These are phyloP conservation scores for Candida peoriensis DNA, from an alignment of 805 yeast species.

Conservation along the genomic window DNA sequence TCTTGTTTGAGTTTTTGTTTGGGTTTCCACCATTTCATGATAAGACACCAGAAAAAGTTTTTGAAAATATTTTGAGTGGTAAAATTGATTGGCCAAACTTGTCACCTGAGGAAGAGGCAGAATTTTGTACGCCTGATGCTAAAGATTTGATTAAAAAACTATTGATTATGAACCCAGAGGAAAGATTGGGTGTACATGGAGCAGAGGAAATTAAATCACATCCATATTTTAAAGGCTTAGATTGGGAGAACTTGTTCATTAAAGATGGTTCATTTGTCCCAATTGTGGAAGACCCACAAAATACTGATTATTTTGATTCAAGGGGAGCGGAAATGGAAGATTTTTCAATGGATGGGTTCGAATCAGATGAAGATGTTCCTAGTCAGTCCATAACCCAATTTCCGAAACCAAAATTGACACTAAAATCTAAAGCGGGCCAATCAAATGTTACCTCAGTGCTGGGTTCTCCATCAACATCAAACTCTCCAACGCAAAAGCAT, in stretches of 20 bases:
- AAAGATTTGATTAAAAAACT: constrained; percentile 66
- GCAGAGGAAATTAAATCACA: constrained; percentile 76
- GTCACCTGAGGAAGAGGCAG: constrained; percentile 45
- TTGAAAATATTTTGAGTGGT: constrained; percentile 71
- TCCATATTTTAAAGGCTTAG: constrained; percentile 64
- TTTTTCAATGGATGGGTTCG: constrained; percentile 43
- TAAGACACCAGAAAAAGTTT: constrained; percentile 70
- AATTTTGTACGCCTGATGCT: constrained; percentile 59
- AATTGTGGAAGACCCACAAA: constrained; percentile 67
- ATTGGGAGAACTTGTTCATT: constrained; percentile 70
- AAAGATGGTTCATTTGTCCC: constrained; percentile 86
- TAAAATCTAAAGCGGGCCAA: constrained; percentile 2
- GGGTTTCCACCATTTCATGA: constrained; percentile 97
- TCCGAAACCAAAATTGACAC: constrained; percentile 1
- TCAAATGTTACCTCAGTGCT: constrained; percentile 15
- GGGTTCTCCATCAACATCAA: constrained; percentile 26
- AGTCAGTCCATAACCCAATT: constrained; percentile 4
- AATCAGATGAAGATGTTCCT: constrained; percentile 26
- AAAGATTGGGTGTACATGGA: constrained; percentile 75
- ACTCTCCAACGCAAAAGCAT: constrained; percentile 31
- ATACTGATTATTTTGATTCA: constrained; percentile 84
- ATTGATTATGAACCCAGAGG: constrained; percentile 55
- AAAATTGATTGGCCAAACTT: constrained; percentile 82
- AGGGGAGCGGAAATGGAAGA: constrained; percentile 79
- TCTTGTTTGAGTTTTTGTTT: constrained; percentile 82